Base-by-base conservation (phyloP, 176 grass and related monocot species). In the maize (Zea mays) region DNA sequence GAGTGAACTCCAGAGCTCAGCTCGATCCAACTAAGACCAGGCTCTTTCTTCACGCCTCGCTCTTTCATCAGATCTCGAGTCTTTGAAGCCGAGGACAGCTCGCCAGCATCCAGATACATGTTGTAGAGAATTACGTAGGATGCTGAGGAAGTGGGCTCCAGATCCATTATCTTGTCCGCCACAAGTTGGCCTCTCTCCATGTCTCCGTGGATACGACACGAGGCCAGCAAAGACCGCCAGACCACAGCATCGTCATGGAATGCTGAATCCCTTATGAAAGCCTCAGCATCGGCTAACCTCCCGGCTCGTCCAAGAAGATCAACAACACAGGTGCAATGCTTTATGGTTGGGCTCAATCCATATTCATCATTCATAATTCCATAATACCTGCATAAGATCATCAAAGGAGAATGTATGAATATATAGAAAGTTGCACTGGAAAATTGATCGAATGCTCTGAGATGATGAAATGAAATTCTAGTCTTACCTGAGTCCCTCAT, bases 1-100 rank as follows among this genome's bases (percentile, higher is more conserved):
- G 91, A 93, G 77, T 90, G 87, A 78, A 93, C 71, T 16, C 78
- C 74, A 36, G 52, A 84, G 42, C 72, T 84, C 8, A 93, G 64
- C 17, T 93, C 85, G 48, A 85, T 90, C 88, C 87, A 93, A 67
- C 91, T 93, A 35, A 93, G 82, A 64, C 85, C 88, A 50, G 91
- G 91, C 44, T 93, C 88, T 79, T 93, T 93, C 82, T 88, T 93
- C 47, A 90, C 91, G 0, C 85, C 88, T 83, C 82, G 82, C 65
- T 85, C 85, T 81, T 93, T 93, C 91, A 93, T 93, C 66, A 90
- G 14, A 56, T 93, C 79, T 71, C 85, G 87, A 38, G 72, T 83
- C 79, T 85, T 88, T 75, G 77, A 73, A 76, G 87, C 85, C 15
- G 88, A 46, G 11, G 67, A 88, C 39, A 85, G 72, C 9, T 82